These are phyloP conservation scores for Gymnopus androsaceus DNA, from an alignment of 1,284 basidiomycete species.

Conservation along the genomic window DNA sequence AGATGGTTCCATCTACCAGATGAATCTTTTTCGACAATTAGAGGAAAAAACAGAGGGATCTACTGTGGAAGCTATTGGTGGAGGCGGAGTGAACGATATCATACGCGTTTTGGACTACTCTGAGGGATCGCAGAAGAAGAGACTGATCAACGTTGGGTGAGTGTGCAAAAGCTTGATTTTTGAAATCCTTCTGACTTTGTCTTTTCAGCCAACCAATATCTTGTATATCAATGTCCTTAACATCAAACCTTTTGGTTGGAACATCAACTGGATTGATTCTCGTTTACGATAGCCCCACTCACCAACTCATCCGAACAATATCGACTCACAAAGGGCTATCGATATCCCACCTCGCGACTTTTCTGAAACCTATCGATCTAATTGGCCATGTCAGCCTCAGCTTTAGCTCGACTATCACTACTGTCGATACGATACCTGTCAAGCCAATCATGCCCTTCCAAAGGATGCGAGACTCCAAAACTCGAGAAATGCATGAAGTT, in stretches of 20 bases:
- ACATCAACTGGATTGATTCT: slow-evolving; percentile 76
- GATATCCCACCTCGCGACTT: slow-evolving; percentile 74
- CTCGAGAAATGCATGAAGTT: slow-evolving; percentile 69
- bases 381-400: slow-evolving; percentile 69
- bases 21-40: slow-evolving; percentile 75
- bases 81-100: slow-evolving; percentile 68
- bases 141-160: slow-evolving; percentile 66
- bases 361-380: slow-evolving; percentile 84
- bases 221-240: slow-evolving; percentile 73
- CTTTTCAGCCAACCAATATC: slow-evolving; percentile 62
- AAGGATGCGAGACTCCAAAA: slow-evolving; percentile 65
- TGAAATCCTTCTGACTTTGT: slow-evolving; percentile 8
- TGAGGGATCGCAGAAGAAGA: slow-evolving; percentile 45
- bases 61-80: slow-evolving; percentile 72
- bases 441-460: slow-evolving; percentile 70
- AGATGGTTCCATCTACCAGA: slow-evolving; percentile 75
- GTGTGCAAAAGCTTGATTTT: slow-evolving; percentile 23
- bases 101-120: slow-evolving; percentile 63
- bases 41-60: slow-evolving; percentile 48
- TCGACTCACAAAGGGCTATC: slow-evolving; percentile 69
- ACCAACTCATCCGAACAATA: slow-evolving; percentile 84
- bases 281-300: slow-evolving; percentile 86
- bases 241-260: slow-evolving; percentile 74
- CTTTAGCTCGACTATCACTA: slow-evolving; percentile 44
- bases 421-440: slow-evolving; percentile 64